Conservation (phyloP, 108 stramenopile genomes). For the Aurantiochytrium sp. region DNA sequence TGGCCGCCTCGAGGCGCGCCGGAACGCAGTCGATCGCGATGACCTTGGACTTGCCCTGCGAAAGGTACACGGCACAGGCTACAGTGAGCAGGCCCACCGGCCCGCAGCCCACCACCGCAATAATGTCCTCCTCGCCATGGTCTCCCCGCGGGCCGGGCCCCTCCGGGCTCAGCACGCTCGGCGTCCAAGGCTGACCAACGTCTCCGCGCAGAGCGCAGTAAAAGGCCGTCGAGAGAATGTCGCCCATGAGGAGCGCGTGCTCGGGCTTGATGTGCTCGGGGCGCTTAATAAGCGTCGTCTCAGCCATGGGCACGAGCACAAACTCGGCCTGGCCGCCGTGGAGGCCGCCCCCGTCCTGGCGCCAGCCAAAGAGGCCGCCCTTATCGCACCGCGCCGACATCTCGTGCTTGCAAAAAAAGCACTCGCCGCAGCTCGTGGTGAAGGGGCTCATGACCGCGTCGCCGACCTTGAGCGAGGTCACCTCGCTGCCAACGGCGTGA, state of each 20-base stretch:
- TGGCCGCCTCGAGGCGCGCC: slow-evolving; percentile 11
- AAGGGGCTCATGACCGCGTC: slow-evolving; percentile 8
- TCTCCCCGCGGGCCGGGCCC: background rate
- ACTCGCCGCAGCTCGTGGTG: slow-evolving; percentile 14
- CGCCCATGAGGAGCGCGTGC: background rate
- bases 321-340: slow-evolving; percentile 16
- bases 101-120: slow-evolving; percentile 14
- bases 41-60: background rate
- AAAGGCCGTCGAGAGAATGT: background rate
- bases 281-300: background rate
- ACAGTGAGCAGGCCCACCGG: background rate
- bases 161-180: background rate
- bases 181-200: background rate
- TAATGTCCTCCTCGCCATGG: background rate
- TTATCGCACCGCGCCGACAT: background rate
- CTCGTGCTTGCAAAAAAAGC: background rate
- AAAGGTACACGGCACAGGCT: background rate
- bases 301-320: background rate
- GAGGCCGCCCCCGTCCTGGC: background rate
- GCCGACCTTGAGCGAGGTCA: background rate
- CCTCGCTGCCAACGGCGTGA: background rate
- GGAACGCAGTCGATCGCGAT: background rate
- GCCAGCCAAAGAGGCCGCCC: slow-evolving; percentile 1
- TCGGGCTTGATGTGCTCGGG: background rate
- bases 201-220: slow-evolving; percentile 10